These are phyloP conservation scores for Vitis rupestris DNA, from an alignment of 164 flowering plant genomes.

Conservation along the genomic window DNA sequence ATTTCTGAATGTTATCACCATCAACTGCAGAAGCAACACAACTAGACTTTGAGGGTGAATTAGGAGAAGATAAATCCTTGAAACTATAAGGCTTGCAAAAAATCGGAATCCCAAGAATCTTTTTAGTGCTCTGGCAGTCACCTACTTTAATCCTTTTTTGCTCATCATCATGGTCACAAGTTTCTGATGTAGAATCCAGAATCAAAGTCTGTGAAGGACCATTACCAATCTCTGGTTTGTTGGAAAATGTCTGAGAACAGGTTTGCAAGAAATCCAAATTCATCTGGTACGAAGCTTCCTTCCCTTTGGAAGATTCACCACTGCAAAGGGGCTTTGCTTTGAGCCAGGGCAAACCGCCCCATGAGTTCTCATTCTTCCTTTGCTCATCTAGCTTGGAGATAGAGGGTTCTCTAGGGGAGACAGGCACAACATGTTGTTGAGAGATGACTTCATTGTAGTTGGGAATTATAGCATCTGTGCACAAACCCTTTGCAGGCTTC, in stretches of 20 bases:
- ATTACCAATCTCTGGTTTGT: constrained; percentile 17
- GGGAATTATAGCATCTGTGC: neutral
- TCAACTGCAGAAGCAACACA: constrained; percentile 15
- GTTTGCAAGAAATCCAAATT: constrained; percentile 11
- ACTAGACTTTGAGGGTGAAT: constrained; percentile 15
- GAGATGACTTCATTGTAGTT: neutral
- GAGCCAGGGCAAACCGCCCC: constrained; percentile 35
- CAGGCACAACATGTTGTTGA: neutral
- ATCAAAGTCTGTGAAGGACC: constrained; percentile 12
- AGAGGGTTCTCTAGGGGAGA: too few relatives aligned
- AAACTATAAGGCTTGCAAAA: constrained; percentile 24
- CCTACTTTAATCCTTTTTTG: constrained; percentile 17
- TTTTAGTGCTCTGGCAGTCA: constrained; percentile 25
- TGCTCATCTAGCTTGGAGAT: neutral
- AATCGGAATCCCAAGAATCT: constrained; percentile 53
- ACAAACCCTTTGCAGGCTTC: neutral
- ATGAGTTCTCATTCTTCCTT: constrained; percentile 9
- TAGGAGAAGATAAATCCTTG: constrained; percentile 21
- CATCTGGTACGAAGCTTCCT: constrained; percentile 2
- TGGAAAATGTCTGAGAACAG: constrained; percentile 8
- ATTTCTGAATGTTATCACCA: neutral
- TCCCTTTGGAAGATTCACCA: constrained; percentile 7
- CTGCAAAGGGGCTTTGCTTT: constrained; percentile 14
- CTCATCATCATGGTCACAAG: constrained; percentile 19
- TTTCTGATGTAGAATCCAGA: constrained; percentile 18